These are phyloP conservation scores for Cryphonectria carpinicola DNA, from an alignment of 2,329 filamentous ascomycete species.

Conservation along the genomic window DNA sequence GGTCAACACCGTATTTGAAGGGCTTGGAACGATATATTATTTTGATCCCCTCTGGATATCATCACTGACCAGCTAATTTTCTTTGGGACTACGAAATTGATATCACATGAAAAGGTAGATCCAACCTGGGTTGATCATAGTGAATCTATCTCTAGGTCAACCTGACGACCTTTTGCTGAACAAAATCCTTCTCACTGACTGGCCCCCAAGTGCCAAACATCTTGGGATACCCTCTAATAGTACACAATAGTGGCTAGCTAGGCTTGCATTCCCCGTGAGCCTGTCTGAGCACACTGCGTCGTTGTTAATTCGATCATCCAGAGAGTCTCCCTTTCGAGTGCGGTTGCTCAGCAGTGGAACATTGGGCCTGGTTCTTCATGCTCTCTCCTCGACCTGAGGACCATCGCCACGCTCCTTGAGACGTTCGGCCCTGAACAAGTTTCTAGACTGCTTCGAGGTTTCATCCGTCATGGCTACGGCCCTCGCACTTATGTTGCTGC, in stretches of 20 bases:
- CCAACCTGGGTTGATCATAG: too few relatives aligned
- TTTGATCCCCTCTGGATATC: too few relatives aligned
- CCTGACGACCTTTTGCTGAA: background rate
- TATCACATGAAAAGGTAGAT: too few relatives aligned
- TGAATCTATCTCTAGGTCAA: background rate
- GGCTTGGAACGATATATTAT: too few relatives aligned
- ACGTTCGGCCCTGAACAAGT: slow-evolving; percentile 1
- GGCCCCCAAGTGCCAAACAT: background rate
- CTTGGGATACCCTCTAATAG: background rate
- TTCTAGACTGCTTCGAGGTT: background rate
- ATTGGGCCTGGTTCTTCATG: slow-evolving; percentile 4
- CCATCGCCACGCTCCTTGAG: background rate
- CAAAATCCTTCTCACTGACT: background rate
- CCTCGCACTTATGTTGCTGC: slow-evolving; percentile 1
- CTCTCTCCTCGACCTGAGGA: background rate
- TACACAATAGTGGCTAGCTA: background rate
- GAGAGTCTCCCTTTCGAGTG: background rate
- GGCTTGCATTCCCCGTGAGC: background rate
- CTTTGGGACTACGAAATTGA: too few relatives aligned
- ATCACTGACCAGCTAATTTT: too few relatives aligned
- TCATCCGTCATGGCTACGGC: background rate
- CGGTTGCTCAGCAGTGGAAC: background rate
- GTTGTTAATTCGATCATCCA: background rate
- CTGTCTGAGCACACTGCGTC: background rate
- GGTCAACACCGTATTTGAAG: background rate